Base-by-base conservation (phyloP, 2,329 filamentous ascomycete species). In the Blastomyces percursus region DNA sequence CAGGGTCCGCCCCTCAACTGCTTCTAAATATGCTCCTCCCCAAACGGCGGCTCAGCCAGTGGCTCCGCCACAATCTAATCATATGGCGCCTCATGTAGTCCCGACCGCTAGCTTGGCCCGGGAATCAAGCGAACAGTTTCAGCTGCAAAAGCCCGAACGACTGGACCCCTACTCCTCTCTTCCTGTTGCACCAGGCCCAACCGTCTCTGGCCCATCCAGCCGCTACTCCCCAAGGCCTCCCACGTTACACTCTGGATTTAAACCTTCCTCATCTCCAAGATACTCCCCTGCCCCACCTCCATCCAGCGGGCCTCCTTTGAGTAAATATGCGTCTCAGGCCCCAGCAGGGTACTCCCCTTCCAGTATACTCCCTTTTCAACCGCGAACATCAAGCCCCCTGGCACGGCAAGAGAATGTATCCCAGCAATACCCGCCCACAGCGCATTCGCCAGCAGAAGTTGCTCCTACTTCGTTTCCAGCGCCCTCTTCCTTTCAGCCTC, bases 321-420 rank as follows among this genome's bases (percentile, higher is more conserved):
- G 69, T 62, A 76, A 75, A 61, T 78, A 79, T 67, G 72, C 69
- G 40, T 77, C 77, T 27, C 78, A 72, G 65, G 75, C 71, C 70
- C 27, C 69, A 70, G 58, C 66, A 70, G 3, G 69, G 70, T 46
- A 64, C 64, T 21, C 61, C 30, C 48, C 62, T 16, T 61, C 62
- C 30, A 63, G 52, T 56, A 59, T 74, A 16, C 76, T 84, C 64
- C 78, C 81, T 3, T 86, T 86, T 71, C 82, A 84, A 51, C 84
- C 84, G 21, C 79, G 84, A 62, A 86, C 84, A 7, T 86, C 84
- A n/a, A 86, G 84, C 71, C 84, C 84, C 19, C 75, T 87, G 19
- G 84, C 84, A 40, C 80, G 81, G 59, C 81, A 78, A 61, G 74
- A 75, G 58, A 76, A 67, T 40, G 73, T 71, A 7, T 74, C 75